Base-by-base conservation (phyloP, 2,329 filamentous ascomycete genomes). In the Pseudofabraea citricarpa region DNA sequence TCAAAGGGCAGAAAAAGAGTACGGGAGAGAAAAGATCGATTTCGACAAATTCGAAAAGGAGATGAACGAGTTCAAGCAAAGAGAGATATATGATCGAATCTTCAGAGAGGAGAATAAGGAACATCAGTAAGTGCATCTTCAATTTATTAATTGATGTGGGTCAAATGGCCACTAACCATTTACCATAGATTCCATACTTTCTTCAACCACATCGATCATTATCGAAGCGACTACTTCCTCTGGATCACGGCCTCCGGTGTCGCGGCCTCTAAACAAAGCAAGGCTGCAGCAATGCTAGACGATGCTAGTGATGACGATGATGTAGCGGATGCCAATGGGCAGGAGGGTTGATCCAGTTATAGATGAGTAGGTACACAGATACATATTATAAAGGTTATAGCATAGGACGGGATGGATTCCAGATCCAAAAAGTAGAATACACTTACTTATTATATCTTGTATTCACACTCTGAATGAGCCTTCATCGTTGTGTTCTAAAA, bases 31-130 rank as follows among this genome's bases (percentile, higher is more conserved):
- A 39, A 73, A 77, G 19, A 83, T 98, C 45, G 81, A 90, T 56
- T 98, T 96, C 62, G 72, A 72, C 37, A 85, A 83, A 49, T 90
- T 83, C 57, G 80, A 91, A 47, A 77, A 81, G 37, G 77, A 88
- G 64, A 87, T 98, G 55, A 75, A 85, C 50, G 85, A 83, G 47
- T 98, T 98, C 68, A 97, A 97, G 70, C 82, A 95, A 61, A 70
- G 82, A 54, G 82, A 95, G 63, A 97, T 98, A 48, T 98, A 98
- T 62, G 80, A 87, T 57, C 77, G 88, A 19, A 95, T 97, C 53
- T 97, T 94, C 65, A 77, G 85, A 20, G 85, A 95, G 41, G 93
- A 97, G 64, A 87, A 93, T 66, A 80, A 84, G 62, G 84, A 88
- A 51, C 90, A 91, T 61, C 79, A 87, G 87, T 91, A 73, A 78